Percentiles rank a stretch among this genome's conserved stretches.
Evolutionary conservation across 345 rosid species (phyloP).

Genomic region (Heritiera littoralis): DNA sequence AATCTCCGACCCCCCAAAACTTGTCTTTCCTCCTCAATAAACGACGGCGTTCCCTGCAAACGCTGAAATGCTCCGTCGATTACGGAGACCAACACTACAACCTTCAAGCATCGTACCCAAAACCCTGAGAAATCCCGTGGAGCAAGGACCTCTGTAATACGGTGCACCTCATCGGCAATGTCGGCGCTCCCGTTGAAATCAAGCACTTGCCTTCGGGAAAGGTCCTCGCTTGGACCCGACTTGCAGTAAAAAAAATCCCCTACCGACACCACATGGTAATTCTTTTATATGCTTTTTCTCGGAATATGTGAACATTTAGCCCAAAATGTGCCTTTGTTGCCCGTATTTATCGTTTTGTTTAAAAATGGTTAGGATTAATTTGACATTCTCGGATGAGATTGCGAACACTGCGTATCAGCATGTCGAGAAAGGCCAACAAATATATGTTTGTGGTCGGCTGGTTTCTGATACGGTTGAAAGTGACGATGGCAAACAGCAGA

Average conservation of each 20-base stretch:
- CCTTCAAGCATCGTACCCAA: slow-evolving; percentile 29
- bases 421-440: slow-evolving; percentile 61
- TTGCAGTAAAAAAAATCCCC: slow-evolving; percentile 52
- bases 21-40: background rate
- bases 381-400: slow-evolving; percentile 69
- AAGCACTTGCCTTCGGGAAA: slow-evolving; percentile 58
- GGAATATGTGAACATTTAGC: background rate
- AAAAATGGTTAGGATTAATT: slow-evolving; percentile 56
- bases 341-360: slow-evolving; percentile 9
- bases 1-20: background rate
- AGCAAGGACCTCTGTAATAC: slow-evolving; percentile 57
- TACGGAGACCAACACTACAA: slow-evolving; percentile 33
- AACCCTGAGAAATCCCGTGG: slow-evolving; percentile 55
- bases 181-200: slow-evolving; percentile 53
- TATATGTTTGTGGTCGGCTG: slow-evolving; percentile 62
- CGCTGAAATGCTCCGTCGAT: slow-evolving; percentile 39
- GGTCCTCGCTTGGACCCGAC: slow-evolving; percentile 61
- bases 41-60: slow-evolving; percentile 11
- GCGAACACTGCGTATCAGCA: slow-evolving; percentile 55
- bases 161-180: slow-evolving; percentile 56
- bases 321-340: background rate
- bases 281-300: background rate
- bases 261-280: slow-evolving; percentile 53
- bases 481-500: slow-evolving; percentile 57
- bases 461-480: slow-evolving; percentile 50